A percentile compares a stretch with the other conserved stretches of the same genome.
phyloP scores from a whole-genome alignment of 2,329 filamentous ascomycete species.

The Trichoderma sp. region DNA sequence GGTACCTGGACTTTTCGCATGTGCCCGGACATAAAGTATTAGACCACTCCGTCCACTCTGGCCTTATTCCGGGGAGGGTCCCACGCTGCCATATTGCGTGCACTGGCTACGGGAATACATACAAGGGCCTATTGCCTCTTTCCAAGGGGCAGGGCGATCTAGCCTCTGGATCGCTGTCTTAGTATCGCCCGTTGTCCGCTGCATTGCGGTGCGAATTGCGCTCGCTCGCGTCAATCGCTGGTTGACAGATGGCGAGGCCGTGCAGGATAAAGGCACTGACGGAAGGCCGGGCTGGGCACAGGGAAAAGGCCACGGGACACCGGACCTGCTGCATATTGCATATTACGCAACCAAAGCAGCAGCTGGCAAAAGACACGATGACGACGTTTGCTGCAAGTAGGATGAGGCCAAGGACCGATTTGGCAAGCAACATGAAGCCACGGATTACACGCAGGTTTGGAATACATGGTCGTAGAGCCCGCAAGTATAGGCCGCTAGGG shows the following conservation, averaged over 20 bases:
- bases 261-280: background rate
- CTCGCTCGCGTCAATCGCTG: background rate
- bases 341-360: background rate
- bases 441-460: background rate
- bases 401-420: background rate
- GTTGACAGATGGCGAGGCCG: background rate
- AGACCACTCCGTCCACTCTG: background rate
- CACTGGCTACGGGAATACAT: background rate
- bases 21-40: conserved; percentile 5
- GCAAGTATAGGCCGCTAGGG: background rate
- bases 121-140: background rate
- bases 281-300: background rate
- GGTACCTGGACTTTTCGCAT: background rate
- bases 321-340: background rate
- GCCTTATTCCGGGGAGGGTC: conserved; percentile 8
- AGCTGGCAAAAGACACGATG: conserved; percentile 3
- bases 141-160: conserved; percentile 10
- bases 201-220: background rate
- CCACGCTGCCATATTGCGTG: background rate
- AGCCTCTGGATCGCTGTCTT: conserved; percentile 14
- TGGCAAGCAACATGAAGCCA: background rate
- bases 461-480: background rate
- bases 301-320: background rate
- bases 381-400: conserved; percentile 7
- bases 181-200: conserved; percentile 1